Evolutionary conservation across 192 early-diverging fungal species (phyloP), one percentile per base, ranked within the genome.

Genomic region (Allomyces macrogynus): DNA sequence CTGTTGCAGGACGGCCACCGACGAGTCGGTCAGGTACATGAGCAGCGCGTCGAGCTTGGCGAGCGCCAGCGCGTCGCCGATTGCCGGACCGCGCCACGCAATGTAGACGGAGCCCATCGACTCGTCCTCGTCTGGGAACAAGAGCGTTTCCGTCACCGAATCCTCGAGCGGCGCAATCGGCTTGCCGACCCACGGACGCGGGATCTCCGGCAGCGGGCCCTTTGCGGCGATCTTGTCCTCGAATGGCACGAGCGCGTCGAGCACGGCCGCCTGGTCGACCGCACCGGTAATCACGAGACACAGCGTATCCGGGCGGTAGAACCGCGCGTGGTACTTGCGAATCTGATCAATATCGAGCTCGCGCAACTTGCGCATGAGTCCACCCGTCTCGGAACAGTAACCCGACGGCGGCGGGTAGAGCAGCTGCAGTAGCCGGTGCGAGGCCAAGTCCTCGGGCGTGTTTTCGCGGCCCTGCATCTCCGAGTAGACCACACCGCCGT

Each of bases 401-500:
- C 81, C 81, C 69, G 75, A 80, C 62, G 69, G 75, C 42, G 75
- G 73, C 10, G 81, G 81, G 63, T 80, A 81, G 75, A 83, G 70
- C 49, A 77, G 68, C 62, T 78, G 12, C 16, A n/a, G 3, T 0
- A 57, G 1, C 12, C 49, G 49, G 12, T 57, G 49, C 16, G 12
- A 57, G 49, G 49, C 20, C 49, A 57, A n/a, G 49, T n/a, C 16
- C 49, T 57, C 49, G 20, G 16, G 49, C 16, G 16, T 57, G 49
- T 57, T 57, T 57, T 57, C 54, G 16, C 26, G 27, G 67, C 74
- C 76, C 73, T 83, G 81, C 81, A 83, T 83, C 65, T 83, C 81
- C 62, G 71, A 72, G 64, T 83, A 83, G n/a, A 83, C 81, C 44
- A 83, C 70, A 73, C 81, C 81, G n/a, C 80, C 79, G 69, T 83